Evolutionary conservation across 2,329 filamentous ascomycete species (phyloP), one percentile per base, ranked within the genome.

Genomic region (Ceratocystiopsis brevicomis): DNA sequence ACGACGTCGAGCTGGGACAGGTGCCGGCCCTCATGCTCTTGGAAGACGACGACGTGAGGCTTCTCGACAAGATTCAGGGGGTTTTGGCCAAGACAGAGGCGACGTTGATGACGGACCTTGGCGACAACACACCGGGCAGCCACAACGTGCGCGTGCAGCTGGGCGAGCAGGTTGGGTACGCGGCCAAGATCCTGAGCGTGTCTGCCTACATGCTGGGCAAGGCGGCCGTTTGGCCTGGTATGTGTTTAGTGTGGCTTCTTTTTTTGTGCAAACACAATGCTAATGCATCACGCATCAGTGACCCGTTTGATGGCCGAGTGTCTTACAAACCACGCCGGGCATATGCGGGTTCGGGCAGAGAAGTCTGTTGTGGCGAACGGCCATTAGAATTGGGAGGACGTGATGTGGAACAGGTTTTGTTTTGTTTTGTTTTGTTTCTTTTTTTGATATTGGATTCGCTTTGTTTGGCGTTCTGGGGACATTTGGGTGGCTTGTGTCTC

Each of bases 141-240:
- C 63, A 68, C 48, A 65, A 43, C 4, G 37, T 43, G 67, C 53
- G 44, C 19, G 41, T 51, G 42, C 63, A 67, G 43, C 68, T 71
- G 53, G 66, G 69, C 53, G 69, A 74, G 45, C 66, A 78, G 53
- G 76, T 74, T 44, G 86, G 88, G 34, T 90, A 83, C 57, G 86
- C 83, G 21, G 79, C 81, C 48, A 90, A 87, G 63, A 76, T 95
- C 40, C 63, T 95, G 53, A 73, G 82, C 53, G 72, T 90, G 44
- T 90, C 83, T 49, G 83, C 86, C 40, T 81, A 84, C 61, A 81
- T 92, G 70, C 69, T 96, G 49, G 81, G 87, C 51, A 85, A 85
- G 61, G 81, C 84, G 49, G 81, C 83, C 50, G 84, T 94, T 25
- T 98, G 90, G 88, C 87, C 87, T 58, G 79, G 82, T 87, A 64